Conservation (phyloP, 352 stramenopile genomes). For the Phytopythium oedochilum region DNA sequence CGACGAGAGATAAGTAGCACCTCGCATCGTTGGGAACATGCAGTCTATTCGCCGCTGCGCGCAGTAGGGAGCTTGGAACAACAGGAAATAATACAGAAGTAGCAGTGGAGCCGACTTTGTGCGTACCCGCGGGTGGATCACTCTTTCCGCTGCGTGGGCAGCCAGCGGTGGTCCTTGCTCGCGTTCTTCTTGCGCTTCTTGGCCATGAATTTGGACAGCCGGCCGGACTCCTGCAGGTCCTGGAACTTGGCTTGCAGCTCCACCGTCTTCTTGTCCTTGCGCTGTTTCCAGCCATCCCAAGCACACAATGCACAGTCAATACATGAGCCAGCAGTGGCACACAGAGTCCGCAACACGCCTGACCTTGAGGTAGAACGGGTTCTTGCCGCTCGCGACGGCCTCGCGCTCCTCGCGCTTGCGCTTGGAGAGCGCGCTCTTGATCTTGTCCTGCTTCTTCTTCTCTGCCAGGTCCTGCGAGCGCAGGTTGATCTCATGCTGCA, state of each 20-base stretch:
- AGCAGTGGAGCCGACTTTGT: background rate
- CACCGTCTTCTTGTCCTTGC: conserved; percentile 90
- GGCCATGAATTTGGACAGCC: conserved; percentile 90
- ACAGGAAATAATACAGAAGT: background rate
- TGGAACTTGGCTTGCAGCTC: conserved; percentile 91
- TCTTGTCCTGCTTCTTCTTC: conserved; percentile 76
- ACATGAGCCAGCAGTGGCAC: background rate
- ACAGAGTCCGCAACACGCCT: background rate
- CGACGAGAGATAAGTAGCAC: background rate
- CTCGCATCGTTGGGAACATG: background rate
- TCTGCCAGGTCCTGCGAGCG: conserved; percentile 62
- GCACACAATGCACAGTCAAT: background rate
- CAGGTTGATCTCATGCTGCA: conserved; percentile 63
- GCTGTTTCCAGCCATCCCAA: conserved; percentile 16
- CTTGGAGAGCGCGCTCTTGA: conserved; percentile 63
- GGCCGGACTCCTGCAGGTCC: conserved; percentile 83
- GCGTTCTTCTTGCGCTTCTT: conserved; percentile 93
- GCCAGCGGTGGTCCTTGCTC: conserved; percentile 90
- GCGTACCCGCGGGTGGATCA: background rate
- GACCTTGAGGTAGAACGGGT: conserved; percentile 89
- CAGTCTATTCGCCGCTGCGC: conserved; percentile 1
- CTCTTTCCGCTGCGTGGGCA: conserved; percentile 79
- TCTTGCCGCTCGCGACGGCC: conserved; percentile 88
- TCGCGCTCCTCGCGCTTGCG: conserved; percentile 85
- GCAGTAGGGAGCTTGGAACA: background rate